Conservation (phyloP, 2,329 filamentous ascomycete genomes). For the Penicillium sp. region DNA sequence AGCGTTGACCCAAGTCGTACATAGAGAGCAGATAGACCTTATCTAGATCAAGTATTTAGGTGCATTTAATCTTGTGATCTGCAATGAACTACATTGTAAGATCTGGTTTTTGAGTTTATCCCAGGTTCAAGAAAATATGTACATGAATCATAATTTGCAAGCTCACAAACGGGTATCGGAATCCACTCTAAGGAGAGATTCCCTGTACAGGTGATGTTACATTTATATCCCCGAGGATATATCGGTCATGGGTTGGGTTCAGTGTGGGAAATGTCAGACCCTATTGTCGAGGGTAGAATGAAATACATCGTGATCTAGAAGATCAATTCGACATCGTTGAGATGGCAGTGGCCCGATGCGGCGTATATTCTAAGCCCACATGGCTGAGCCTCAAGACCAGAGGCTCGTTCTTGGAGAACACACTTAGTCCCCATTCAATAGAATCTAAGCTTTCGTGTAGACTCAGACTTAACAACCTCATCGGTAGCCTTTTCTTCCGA, state of each 20-base stretch:
- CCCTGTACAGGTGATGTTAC: slow-evolving; percentile 7
- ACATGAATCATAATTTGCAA: slow-evolving; percentile 1
- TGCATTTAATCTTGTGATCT: not conserved
- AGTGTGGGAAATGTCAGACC: not conserved
- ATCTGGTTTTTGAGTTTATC: not conserved
- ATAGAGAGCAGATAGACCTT: not conserved
- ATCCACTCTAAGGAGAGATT: not conserved
- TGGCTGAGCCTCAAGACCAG: not conserved
- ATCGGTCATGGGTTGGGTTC: not conserved
- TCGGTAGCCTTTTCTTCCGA: slow-evolving; percentile 16
- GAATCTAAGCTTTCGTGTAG: slow-evolving; percentile 30
- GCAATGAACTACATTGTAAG: not conserved
- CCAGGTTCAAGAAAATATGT: not conserved
- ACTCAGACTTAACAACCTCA: slow-evolving; percentile 10
- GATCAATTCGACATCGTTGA: not conserved
- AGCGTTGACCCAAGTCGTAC: not conserved
- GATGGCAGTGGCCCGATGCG: not conserved
- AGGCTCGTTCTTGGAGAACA: not conserved
- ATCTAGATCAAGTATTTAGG: too few relatives aligned
- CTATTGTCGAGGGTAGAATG: not conserved
- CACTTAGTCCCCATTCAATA: slow-evolving; percentile 19
- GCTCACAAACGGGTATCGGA: slow-evolving; percentile 4
- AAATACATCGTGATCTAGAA: not conserved
- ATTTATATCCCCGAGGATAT: not conserved
- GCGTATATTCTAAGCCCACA: not conserved